Conservation (phyloP, 768 basidiomycete species). For the Flagelloscypha sp. region DNA sequence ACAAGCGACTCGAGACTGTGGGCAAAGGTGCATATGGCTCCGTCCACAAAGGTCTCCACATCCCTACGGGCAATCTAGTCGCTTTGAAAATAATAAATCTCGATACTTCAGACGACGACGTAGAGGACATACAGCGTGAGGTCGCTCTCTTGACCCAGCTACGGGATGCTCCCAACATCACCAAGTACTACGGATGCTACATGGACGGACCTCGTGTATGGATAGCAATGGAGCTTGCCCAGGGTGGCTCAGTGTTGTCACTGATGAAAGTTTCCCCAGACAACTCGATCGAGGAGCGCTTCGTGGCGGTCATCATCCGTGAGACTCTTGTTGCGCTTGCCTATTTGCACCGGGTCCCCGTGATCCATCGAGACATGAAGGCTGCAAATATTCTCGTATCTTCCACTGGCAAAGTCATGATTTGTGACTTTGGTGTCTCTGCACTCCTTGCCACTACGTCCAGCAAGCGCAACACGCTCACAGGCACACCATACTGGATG, state of each 20-base stretch:
- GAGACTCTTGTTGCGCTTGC: conserved; percentile 82
- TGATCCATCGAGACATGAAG: conserved; percentile 98
- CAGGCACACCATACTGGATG: conserved; percentile 99
- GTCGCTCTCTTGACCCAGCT: conserved; percentile 88
- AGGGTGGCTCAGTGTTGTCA: conserved; percentile 88
- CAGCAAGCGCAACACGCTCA: conserved; percentile 92
- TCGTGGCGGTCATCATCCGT: conserved; percentile 77
- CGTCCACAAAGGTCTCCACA: conserved; percentile 85
- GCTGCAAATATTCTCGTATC: conserved; percentile 94
- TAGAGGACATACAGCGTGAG: conserved; percentile 93
- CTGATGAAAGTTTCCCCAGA: conserved; percentile 83
- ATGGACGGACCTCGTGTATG: conserved; percentile 93
- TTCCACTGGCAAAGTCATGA: conserved; percentile 81
- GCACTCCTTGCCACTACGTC: conserved; percentile 77
- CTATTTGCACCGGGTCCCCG: conserved; percentile 87
- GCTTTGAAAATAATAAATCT: conserved; percentile 99
- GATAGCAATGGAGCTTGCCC: conserved; percentile 98
- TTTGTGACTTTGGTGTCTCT: conserved; percentile 98
- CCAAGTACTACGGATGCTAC: conserved; percentile 94
- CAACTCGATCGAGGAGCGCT: conserved; percentile 79
- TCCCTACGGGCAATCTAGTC: conserved; percentile 78
- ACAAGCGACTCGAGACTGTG: conserved; percentile 81
- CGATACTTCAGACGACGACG: conserved; percentile 94
- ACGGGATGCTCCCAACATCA: conserved; percentile 84
- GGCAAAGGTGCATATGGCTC: conserved; percentile 96